These are phyloP conservation scores for Fusarium sp. DNA, from an alignment of 2,329 filamentous ascomycete genomes.

Conservation along the genomic window DNA sequence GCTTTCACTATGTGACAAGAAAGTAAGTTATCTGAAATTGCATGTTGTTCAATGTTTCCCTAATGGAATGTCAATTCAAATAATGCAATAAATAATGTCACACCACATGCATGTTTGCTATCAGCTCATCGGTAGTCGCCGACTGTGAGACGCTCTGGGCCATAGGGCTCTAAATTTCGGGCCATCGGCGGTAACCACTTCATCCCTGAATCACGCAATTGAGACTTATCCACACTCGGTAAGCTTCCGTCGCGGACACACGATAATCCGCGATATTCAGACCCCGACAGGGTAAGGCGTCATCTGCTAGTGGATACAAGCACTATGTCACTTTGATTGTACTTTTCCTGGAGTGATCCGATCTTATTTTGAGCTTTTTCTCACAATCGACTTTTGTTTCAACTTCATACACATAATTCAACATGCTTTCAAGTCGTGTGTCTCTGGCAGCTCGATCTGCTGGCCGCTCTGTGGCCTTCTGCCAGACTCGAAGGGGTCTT, in stretches of 20 bases:
- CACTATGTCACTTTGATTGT: conserved; percentile 20
- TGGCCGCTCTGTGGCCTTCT: conserved; percentile 22
- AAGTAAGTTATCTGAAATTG: no score
- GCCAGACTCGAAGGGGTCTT: conserved; percentile 20
- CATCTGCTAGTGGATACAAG: conserved; percentile 21
- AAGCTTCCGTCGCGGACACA: background rate
- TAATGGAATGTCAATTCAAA: no score
- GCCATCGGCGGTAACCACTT: conserved; percentile 31
- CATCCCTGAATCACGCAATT: conserved; percentile 38
- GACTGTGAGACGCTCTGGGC: background rate
- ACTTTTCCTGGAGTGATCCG: conserved; percentile 30
- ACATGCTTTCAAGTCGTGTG: conserved; percentile 44
- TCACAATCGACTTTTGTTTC: conserved; percentile 1
- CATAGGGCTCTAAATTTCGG: conserved; percentile 26
- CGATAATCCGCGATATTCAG: background rate
- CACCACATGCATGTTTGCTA: background rate
- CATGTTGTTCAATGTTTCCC: no score
- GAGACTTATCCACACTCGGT: conserved; percentile 13
- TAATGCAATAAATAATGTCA: no score
- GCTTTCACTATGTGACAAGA: no score
- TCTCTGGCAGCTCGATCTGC: conserved; percentile 33
- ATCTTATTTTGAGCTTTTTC: conserved; percentile 25
- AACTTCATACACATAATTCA: conserved; percentile 10
- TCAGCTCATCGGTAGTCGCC: conserved; percentile 13
- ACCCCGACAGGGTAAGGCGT: conserved; percentile 4